These are phyloP conservation scores for Spatholobus suberectus DNA, from an alignment of 306 rosid genomes.

Conservation along the genomic window DNA sequence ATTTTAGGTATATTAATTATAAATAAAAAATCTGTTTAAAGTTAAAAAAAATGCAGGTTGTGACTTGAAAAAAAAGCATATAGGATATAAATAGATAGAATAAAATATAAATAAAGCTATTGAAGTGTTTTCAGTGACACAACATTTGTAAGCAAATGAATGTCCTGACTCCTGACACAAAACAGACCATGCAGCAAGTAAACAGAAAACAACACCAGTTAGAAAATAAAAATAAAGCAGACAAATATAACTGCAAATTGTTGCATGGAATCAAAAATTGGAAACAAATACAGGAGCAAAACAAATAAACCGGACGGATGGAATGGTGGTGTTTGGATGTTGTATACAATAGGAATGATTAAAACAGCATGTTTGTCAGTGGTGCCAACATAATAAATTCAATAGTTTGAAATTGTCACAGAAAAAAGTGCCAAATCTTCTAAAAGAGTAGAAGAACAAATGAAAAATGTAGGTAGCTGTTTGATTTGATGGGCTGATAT, in stretches of 20 bases:
- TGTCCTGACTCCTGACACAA: neutral
- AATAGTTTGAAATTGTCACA: neutral
- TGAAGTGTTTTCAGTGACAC: neutral
- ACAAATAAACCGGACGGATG: neutral
- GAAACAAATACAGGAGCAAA: neutral
- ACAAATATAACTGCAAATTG: neutral
- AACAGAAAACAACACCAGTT: neutral
- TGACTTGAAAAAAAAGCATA: neutral
- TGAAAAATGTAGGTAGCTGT: neutral
- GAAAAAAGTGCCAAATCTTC: neutral
- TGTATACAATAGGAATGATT: neutral
- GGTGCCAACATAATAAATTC: neutral
- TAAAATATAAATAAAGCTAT: neutral
- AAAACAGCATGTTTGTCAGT: neutral
- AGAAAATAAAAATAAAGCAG: neutral
- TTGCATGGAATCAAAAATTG: neutral
- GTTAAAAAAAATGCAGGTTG: neutral
- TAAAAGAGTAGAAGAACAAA: neutral
- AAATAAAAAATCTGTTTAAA: neutral
- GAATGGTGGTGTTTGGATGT: neutral
- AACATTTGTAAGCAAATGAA: neutral
- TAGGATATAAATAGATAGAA: neutral
- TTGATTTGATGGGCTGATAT: neutral
- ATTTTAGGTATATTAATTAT: constrained; percentile 8
- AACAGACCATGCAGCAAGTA: neutral